A percentile compares a stretch with the other conserved stretches of the same genome.
These are phyloP conservation scores for Solanum sejunctum DNA, from an alignment of 257 asterid genomes.

Conservation along the genomic window DNA sequence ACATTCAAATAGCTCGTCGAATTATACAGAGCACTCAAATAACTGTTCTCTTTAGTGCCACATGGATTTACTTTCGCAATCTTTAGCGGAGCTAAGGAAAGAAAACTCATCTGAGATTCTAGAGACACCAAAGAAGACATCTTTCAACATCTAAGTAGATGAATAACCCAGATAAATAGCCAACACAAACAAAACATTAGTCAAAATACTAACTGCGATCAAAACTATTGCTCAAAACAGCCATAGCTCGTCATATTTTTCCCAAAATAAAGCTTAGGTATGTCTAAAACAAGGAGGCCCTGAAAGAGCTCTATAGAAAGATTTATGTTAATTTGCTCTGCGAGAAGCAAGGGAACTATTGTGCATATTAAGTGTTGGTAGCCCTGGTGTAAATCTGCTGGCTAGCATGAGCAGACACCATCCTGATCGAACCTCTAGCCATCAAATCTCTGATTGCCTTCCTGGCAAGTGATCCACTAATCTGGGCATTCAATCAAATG, in stretches of 20 bases:
- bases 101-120: not conserved
- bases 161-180: not conserved
- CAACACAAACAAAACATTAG: not conserved
- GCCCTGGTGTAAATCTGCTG: conserved; percentile 93
- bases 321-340: too few species aligned
- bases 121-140: not conserved
- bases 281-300: not conserved
- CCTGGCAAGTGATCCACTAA: conserved; percentile 82
- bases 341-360: not conserved
- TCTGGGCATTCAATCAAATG: conserved; percentile 20
- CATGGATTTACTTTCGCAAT: not conserved
- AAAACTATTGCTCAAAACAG: not conserved
- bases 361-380: conserved; percentile 51
- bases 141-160: not conserved
- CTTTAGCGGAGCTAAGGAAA: not conserved
- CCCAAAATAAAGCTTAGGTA: not conserved
- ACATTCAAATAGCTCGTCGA: too few species aligned
- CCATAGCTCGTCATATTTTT: not conserved
- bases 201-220: conserved; percentile 6
- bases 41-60: too few species aligned
- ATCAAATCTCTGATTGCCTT: conserved; percentile 67
- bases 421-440: conserved; percentile 56
- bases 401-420: conserved; percentile 80
- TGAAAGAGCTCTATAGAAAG: conserved; percentile 6
- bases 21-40: too few species aligned